These are phyloP conservation scores for Geotrichum citri-aurantii DNA, from an alignment of 1,139 yeast genomes.

Conservation along the genomic window DNA sequence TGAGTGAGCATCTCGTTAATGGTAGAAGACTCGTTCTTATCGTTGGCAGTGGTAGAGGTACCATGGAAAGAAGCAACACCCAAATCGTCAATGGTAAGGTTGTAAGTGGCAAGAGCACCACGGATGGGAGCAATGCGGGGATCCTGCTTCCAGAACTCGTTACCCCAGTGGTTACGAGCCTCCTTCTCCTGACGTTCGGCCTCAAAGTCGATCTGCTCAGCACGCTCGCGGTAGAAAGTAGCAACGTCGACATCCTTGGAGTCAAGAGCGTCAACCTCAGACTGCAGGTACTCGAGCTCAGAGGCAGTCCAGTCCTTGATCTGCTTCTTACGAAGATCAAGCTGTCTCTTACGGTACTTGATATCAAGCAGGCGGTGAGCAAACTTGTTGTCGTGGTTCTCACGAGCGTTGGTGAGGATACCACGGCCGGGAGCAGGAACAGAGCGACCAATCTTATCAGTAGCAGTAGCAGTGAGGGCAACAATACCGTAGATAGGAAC, in stretches of 20 bases:
- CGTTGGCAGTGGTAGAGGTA: constrained; percentile 96
- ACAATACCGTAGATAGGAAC: constrained; percentile 96
- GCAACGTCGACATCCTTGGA: constrained; percentile 36
- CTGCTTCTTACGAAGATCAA: constrained; percentile 70
- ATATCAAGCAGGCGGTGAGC: constrained; percentile 79
- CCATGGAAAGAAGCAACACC: constrained; percentile 99
- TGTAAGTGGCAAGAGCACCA: constrained; percentile 93
- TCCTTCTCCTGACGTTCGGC: constrained; percentile 78
- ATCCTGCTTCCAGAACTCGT: constrained; percentile 83
- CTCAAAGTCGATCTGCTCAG: constrained; percentile 82
- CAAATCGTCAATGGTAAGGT: constrained; percentile 87
- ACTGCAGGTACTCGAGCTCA: constrained; percentile 67
- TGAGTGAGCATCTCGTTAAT: constrained; percentile 89
- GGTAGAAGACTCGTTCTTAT: constrained; percentile 93
- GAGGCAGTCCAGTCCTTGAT: constrained; percentile 79
- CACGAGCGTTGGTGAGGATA: constrained; percentile 96
- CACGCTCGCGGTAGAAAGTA: constrained; percentile 67
- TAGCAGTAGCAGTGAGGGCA: constrained; percentile 92
- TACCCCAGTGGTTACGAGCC: constrained; percentile 94
- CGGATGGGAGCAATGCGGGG: constrained; percentile 95
- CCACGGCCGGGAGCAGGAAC: constrained; percentile 99
- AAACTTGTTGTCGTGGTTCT: constrained; percentile 78
- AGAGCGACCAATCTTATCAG: constrained; percentile 97
- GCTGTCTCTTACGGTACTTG: constrained; percentile 91
- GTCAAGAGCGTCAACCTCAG: constrained; percentile 59